Evolutionary conservation across 345 rosid genomes (phyloP).

Genomic region (Eucalyptus tenuipes): DNA sequence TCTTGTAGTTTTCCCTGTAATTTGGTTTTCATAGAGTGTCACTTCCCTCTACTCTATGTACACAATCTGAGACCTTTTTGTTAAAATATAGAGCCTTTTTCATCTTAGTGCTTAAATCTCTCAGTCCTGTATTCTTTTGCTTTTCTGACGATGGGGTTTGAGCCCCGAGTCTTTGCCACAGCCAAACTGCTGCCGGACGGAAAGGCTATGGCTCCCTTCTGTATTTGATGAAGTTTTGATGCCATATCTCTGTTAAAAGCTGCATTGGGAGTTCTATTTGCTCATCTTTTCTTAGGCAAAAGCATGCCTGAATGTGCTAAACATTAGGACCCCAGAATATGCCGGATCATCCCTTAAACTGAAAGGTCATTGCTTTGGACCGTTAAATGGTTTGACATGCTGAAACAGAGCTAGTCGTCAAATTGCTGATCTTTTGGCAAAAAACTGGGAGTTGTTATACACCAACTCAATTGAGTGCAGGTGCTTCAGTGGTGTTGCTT

Average conservation of each 20-base stretch:
- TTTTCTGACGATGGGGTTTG: background rate
- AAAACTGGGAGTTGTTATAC: background rate
- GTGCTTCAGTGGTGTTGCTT: background rate
- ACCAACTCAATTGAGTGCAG: background rate
- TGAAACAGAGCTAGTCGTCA: background rate
- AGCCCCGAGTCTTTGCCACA: background rate
- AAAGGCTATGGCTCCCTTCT: background rate
- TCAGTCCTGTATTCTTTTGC: background rate
- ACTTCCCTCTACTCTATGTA: background rate
- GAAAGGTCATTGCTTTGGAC: background rate
- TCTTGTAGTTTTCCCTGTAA: background rate
- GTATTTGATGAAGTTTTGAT: background rate
- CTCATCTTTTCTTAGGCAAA: background rate
- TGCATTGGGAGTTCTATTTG: background rate
- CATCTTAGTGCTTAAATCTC: background rate
- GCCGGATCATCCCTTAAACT: background rate
- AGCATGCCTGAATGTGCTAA: background rate
- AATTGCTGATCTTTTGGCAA: background rate
- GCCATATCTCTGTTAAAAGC: background rate
- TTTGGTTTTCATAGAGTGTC: background rate
- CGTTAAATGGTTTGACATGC: background rate
- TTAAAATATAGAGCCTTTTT: background rate
- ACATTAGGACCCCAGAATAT: background rate
- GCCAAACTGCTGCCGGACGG: background rate
- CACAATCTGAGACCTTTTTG: background rate